Conservation (phyloP, 768 basidiomycete genomes). For the Boletus pseudopeckii region DNA sequence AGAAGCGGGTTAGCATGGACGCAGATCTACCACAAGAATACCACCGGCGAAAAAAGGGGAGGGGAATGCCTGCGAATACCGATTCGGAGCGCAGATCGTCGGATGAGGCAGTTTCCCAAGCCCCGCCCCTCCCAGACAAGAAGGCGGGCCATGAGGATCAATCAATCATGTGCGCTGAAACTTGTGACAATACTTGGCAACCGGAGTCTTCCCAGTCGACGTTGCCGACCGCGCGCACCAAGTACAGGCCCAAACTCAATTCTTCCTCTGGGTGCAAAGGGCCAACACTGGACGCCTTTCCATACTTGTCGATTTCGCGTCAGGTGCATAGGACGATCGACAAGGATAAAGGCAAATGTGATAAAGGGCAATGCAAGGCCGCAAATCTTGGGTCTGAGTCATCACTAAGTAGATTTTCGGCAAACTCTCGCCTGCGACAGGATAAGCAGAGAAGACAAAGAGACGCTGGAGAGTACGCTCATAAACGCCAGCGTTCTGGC, state of each 20-base stretch:
- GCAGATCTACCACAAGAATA: slow-evolving; percentile 19
- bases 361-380: slow-evolving; percentile 1
- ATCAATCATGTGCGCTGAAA: slow-evolving; percentile 1
- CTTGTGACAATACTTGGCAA: slow-evolving; percentile 1
- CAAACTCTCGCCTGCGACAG: slow-evolving; percentile 1
- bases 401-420: slow-evolving; percentile 2
- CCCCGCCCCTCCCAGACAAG: not conserved
- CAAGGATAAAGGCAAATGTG: slow-evolving; percentile 13
- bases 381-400: not conserved
- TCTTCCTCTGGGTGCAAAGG: slow-evolving; percentile 12
- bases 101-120: slow-evolving; percentile 12
- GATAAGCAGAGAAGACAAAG: not conserved
- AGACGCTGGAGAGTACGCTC: not conserved
- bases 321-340: slow-evolving; percentile 7
- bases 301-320: slow-evolving; percentile 17
- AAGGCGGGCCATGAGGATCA: slow-evolving; percentile 7
- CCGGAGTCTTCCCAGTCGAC: slow-evolving; percentile 5
- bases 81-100: slow-evolving; percentile 16
- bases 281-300: slow-evolving; percentile 15
- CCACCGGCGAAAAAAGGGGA: slow-evolving; percentile 32
- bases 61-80: slow-evolving; percentile 13
- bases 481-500: slow-evolving; percentile 11
- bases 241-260: slow-evolving; percentile 25
- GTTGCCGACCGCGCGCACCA: slow-evolving; percentile 29
- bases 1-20: slow-evolving; percentile 45